These are phyloP conservation scores for Mrakia blollopis DNA, from an alignment of 768 basidiomycete genomes.

Conservation along the genomic window DNA sequence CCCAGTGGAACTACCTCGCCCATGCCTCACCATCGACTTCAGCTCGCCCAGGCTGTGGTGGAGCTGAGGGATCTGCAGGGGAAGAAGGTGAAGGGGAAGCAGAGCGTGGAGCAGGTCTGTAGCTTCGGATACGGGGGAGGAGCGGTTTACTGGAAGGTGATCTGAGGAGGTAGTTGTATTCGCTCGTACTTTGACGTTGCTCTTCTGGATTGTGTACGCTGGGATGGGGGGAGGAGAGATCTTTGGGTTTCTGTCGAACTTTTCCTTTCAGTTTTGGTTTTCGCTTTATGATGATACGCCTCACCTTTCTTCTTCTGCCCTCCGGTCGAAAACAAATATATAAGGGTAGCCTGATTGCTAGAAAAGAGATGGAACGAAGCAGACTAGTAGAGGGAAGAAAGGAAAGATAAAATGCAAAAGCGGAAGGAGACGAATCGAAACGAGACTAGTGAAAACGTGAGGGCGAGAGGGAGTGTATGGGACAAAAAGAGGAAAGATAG, in stretches of 20 bases:
- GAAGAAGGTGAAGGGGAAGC: conserved; percentile 39
- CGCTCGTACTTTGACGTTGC: no score
- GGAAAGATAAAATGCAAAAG: neutral
- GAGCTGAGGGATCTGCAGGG: conserved; percentile 41
- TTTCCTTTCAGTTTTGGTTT: no score
- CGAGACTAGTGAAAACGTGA: no score
- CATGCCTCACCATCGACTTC: conserved; percentile 47
- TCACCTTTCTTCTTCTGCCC: no score
- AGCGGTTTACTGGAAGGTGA: conserved; percentile 47
- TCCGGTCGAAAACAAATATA: neutral
- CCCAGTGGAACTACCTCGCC: conserved; percentile 37
- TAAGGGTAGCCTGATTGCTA: neutral
- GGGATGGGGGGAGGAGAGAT: no score
- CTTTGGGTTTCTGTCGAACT: no score
- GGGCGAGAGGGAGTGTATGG: neutral
- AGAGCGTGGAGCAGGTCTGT: conserved; percentile 43
- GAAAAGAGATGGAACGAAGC: neutral
- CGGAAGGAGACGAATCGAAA: neutral
- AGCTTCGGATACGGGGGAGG: conserved; percentile 45
- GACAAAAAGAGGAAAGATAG: neutral
- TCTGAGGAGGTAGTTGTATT: conserved; percentile 23
- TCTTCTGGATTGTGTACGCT: no score
- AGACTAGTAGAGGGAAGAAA: neutral
- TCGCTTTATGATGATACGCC: no score
- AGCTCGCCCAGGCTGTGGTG: conserved; percentile 40